These are phyloP conservation scores for Suillus luteus DNA, from an alignment of 768 basidiomycete species.

Conservation along the genomic window DNA sequence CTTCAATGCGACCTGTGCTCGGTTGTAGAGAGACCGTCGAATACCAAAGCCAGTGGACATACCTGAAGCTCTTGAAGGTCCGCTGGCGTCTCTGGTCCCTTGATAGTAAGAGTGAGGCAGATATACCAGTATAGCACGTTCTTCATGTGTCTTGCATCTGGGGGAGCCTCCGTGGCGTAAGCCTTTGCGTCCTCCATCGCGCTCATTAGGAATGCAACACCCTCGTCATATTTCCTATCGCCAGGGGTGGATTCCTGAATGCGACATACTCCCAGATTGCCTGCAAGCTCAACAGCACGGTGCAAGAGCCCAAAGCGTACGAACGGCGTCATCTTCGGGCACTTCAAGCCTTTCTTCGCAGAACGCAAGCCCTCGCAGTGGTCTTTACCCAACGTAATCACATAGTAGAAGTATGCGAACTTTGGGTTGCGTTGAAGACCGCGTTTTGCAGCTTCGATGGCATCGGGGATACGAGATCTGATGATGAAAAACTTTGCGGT, in stretches of 20 bases:
- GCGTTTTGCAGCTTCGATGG: conserved; percentile 47
- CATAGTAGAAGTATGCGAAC: conserved; percentile 66
- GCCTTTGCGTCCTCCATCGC: conserved; percentile 61
- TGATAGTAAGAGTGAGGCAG: conserved; percentile 51
- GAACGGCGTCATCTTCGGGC: conserved; percentile 54
- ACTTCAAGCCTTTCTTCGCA: conserved; percentile 67
- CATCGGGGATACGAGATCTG: conserved; percentile 48
- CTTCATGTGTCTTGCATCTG: conserved; percentile 62
- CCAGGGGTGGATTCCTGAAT: conserved; percentile 45
- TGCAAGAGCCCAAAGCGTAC: conserved; percentile 57
- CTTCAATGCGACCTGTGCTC: conserved; percentile 36
- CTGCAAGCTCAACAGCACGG: conserved; percentile 63
- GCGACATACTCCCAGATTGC: conserved; percentile 52
- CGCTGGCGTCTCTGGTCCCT: conserved; percentile 48
- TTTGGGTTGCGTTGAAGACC: conserved; percentile 57
- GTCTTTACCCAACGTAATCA: conserved; percentile 52
- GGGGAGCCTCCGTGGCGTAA: conserved; percentile 57
- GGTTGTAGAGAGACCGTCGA: neutral
- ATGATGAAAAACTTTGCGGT: conserved; percentile 63
- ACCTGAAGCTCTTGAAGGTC: conserved; percentile 57
- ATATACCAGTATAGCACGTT: conserved; percentile 62
- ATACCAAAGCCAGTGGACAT: conserved; percentile 7
- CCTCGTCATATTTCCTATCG: conserved; percentile 56
- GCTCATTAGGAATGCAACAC: conserved; percentile 59
- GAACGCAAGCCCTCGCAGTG: conserved; percentile 54